Conservation (phyloP, 2,329 filamentous ascomycete genomes). For the Cladosporium sp. region DNA sequence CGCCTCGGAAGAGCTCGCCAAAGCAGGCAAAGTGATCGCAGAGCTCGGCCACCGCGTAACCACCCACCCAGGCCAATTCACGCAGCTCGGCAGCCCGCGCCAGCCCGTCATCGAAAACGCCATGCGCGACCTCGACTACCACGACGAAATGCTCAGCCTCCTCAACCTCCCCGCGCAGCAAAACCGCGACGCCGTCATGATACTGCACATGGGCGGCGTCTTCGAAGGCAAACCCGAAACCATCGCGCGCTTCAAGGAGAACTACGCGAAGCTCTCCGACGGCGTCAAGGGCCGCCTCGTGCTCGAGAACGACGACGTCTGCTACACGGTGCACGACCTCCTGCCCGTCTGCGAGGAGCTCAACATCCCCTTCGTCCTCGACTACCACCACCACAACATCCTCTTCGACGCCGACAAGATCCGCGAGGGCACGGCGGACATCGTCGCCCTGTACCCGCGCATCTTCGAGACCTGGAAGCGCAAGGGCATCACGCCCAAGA, state of each 20-base stretch:
- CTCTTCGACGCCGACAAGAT: conserved; percentile 67
- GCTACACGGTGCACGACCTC: conserved; percentile 86
- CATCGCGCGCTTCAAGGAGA: conserved; percentile 67
- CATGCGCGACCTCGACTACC: conserved; percentile 77
- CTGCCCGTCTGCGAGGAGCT: conserved; percentile 86
- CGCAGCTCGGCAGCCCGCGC: conserved; percentile 79
- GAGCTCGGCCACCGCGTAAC: conserved; percentile 79
- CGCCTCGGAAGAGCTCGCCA: conserved; percentile 67
- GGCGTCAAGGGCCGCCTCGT: conserved; percentile 75
- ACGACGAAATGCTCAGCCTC: conserved; percentile 75
- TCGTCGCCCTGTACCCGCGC: conserved; percentile 65
- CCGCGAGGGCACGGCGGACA: conserved; percentile 78
- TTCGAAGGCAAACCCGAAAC: conserved; percentile 83
- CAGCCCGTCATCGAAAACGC: conserved; percentile 69
- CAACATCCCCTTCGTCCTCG: conserved; percentile 87
- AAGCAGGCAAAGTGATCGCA: conserved; percentile 69
- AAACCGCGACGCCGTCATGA: conserved; percentile 85
- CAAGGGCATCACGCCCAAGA: conserved; percentile 85
- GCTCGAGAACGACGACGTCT: conserved; percentile 89
- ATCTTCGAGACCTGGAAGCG: conserved; percentile 78
- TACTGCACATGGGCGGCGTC: conserved; percentile 84
- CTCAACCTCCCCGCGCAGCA: conserved; percentile 71
- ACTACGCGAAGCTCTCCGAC: conserved; percentile 61
- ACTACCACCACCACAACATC: conserved; percentile 95
- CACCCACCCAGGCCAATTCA: conserved; percentile 88